Conservation (phyloP, 1,284 basidiomycete species). For the Rhizoctonia solani region DNA sequence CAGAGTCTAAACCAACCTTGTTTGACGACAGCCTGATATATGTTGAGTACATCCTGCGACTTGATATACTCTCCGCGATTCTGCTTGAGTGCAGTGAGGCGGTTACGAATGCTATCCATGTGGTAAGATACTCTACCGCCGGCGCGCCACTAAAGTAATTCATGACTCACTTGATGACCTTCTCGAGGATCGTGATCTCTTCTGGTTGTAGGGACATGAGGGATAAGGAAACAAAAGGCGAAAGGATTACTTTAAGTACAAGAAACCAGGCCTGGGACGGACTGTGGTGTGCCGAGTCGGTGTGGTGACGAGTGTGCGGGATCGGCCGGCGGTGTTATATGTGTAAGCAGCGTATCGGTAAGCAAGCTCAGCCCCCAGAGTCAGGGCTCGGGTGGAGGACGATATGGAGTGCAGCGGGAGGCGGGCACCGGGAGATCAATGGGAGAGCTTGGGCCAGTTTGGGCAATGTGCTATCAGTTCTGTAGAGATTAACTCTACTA, state of each 20-base stretch:
- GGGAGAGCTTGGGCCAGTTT: slow-evolving; percentile 22
- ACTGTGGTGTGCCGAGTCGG: slow-evolving; percentile 1
- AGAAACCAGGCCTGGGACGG: background rate
- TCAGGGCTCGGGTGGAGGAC: slow-evolving; percentile 12
- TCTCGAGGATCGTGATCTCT: slow-evolving; percentile 90
- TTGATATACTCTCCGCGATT: slow-evolving; percentile 88
- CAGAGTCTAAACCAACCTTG: slow-evolving; percentile 62
- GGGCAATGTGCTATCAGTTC: slow-evolving; percentile 30
- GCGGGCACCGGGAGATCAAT: slow-evolving; percentile 1
- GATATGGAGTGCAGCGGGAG: slow-evolving; percentile 3
- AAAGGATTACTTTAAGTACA: background rate
- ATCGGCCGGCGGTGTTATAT: background rate
- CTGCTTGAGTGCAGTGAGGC: slow-evolving; percentile 85
- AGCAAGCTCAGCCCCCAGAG: slow-evolving; percentile 10
- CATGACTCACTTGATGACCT: slow-evolving; percentile 80
- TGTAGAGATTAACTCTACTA: background rate
- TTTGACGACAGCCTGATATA: slow-evolving; percentile 94
- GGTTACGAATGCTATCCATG: slow-evolving; percentile 80
- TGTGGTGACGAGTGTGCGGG: slow-evolving; percentile 6
- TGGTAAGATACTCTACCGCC: slow-evolving; percentile 41
- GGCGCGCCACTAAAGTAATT: slow-evolving; percentile 34
- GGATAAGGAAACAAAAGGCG: background rate
- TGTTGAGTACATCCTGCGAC: slow-evolving; percentile 87
- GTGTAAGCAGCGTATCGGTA: background rate
- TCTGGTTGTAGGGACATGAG: slow-evolving; percentile 38